A percentile compares a stretch with the other conserved stretches of the same genome.
Evolutionary conservation across 1,139 yeast genomes (phyloP).

Genomic region (Hyphopichia pseudoburtonii): DNA sequence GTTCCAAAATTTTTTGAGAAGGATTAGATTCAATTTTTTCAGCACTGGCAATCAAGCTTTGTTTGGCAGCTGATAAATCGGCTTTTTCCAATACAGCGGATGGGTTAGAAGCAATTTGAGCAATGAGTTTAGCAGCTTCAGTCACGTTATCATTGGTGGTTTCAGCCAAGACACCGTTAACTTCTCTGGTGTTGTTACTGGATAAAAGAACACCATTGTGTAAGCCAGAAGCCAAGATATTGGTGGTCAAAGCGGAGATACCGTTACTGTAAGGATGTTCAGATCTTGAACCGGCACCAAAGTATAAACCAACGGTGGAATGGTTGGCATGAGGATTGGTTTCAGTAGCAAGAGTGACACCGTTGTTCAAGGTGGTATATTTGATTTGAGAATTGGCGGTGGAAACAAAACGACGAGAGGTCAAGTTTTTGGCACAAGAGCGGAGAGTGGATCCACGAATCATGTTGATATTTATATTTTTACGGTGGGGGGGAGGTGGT

Average conservation of each 20-base stretch:
- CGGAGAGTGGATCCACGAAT: slow-evolving; percentile 41
- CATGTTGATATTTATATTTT: neutral
- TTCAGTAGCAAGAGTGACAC: slow-evolving; percentile 72
- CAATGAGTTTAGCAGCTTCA: slow-evolving; percentile 43
- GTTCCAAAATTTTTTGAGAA: slow-evolving; percentile 58
- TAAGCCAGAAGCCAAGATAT: slow-evolving; percentile 43
- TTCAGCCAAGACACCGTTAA: slow-evolving; percentile 54
- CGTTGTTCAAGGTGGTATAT: slow-evolving; percentile 70
- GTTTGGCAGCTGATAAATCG: slow-evolving; percentile 34
- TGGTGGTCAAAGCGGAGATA: slow-evolving; percentile 64
- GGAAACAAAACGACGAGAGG: slow-evolving; percentile 56
- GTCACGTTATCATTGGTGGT: slow-evolving; percentile 44
- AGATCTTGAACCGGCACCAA: slow-evolving; percentile 75
- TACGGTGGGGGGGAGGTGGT: no score
- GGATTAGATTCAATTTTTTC: slow-evolving; percentile 48
- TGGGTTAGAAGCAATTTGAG: slow-evolving; percentile 37
- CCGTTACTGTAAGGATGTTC: slow-evolving; percentile 82
- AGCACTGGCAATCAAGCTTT: slow-evolving; percentile 39
- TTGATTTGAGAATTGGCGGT: slow-evolving; percentile 61
- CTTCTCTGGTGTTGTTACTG: slow-evolving; percentile 50
- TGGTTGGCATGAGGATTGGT: slow-evolving; percentile 54
- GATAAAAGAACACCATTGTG: slow-evolving; percentile 48
- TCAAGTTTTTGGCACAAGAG: slow-evolving; percentile 29
- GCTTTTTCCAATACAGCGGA: slow-evolving; percentile 29
- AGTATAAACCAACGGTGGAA: slow-evolving; percentile 66